Percentiles rank a stretch among this genome's conserved stretches.
Evolutionary conservation across 2,329 filamentous ascomycete genomes (phyloP).

Genomic region (Colletotrichum echinochloae): DNA sequence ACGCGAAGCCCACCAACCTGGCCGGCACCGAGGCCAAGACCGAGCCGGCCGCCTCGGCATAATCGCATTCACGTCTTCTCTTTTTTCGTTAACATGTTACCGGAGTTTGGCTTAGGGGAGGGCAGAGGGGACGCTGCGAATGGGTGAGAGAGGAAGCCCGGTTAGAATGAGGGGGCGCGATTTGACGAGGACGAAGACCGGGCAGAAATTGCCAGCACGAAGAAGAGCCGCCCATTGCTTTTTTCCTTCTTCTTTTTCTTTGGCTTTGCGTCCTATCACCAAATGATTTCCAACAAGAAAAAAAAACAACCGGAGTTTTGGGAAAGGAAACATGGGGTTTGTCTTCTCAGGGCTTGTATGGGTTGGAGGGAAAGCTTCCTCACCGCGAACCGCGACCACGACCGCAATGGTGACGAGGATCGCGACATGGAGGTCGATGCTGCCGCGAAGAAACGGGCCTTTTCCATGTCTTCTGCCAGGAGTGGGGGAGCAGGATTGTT

Average conservation of each 20-base stretch:
- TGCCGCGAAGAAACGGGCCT: conserved; percentile 24
- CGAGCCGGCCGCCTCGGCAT: conserved; percentile 49
- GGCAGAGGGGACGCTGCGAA: conserved; percentile 2
- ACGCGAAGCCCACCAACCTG: conserved; percentile 77
- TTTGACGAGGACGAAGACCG: too few species aligned
- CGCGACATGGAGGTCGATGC: conserved; percentile 12
- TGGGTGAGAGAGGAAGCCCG: not conserved
- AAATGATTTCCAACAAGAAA: conserved; percentile 12
- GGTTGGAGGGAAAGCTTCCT: conserved; percentile 18
- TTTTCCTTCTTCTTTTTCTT: not conserved
- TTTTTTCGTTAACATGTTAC: conserved; percentile 18
- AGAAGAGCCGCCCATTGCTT: not conserved
- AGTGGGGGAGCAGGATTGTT: conserved; percentile 14
- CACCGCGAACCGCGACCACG: not conserved
- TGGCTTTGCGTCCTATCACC: not conserved
- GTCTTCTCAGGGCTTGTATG: conserved; percentile 19
- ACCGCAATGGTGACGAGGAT: conserved; percentile 3
- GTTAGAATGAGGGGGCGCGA: not conserved
- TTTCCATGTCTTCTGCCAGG: not conserved
- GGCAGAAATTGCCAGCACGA: conserved; percentile 9
- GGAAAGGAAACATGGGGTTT: conserved; percentile 23
- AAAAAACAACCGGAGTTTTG: conserved; percentile 29
- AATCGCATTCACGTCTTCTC: not conserved
- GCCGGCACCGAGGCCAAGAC: conserved; percentile 76
- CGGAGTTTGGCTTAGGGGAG: conserved; percentile 21